Base-by-base conservation (phyloP, 1,284 basidiomycete species). In the Sanghuangporus weigelae region DNA sequence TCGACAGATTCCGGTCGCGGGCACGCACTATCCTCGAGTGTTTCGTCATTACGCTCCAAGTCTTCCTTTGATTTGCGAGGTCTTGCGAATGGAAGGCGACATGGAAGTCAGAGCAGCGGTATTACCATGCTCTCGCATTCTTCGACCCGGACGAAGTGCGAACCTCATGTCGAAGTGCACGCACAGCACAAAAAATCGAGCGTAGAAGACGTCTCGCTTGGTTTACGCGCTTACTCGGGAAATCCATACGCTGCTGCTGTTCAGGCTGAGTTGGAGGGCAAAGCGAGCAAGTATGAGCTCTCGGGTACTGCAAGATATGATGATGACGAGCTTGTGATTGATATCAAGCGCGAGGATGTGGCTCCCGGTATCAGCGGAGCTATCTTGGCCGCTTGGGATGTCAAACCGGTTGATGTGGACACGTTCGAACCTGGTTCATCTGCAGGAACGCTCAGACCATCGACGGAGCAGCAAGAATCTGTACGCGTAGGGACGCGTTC, bases 371-470 rank as follows among this genome's bases (percentile, higher is more conserved):
- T 21, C 12, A 35, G 10, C 46, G 58, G 60, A 35, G 57, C 49
- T 31, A 16, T 49, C 12, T 16, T 49, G 14, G 5, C 51, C 19
- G 63, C 57, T 2, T 63, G 63, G 63, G 50, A 44, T 7, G 40
- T 57, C 5, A 48, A 59, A 19, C 44, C 56, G 57, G 11, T 14
- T 5, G 53, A 35, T n/a, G 57, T 46, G 10, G 48, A 36, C 26
- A 39, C 16, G 26, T 61, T 64, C 26, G 63, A 64, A 39, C 63
- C 63, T 26, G 63, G 63, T n/a, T 61, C 63, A 31, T 64, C 63
- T 2, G 60, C 59, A 21, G 58, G 63, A 14, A 64, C 63, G 12
- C 46, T 64, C 19, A 53, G 63, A 1, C 40, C 59, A 7, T 40
- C 46, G 19, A 31, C 23, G 11, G n/a, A 50, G 48, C 38, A 35